A percentile compares a stretch with the other conserved stretches of the same genome.
Conservation (phyloP, 805 yeast genomes). For the Tetrapisispora namnaoensis region DNA sequence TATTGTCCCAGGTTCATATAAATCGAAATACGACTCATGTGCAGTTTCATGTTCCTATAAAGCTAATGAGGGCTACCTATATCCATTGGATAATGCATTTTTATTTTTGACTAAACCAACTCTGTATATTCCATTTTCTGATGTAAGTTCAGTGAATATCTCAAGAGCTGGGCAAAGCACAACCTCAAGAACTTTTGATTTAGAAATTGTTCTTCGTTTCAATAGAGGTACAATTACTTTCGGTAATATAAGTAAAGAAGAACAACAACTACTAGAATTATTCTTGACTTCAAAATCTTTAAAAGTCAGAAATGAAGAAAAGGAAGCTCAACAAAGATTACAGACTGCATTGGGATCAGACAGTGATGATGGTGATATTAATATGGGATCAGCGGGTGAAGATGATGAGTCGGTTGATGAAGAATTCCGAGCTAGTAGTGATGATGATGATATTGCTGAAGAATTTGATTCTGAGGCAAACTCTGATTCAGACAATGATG, state of each 20-base stretch:
- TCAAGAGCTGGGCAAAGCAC: constrained; percentile 81
- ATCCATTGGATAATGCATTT: constrained; percentile 86
- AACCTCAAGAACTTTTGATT: constrained; percentile 83
- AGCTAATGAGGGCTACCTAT: constrained; percentile 90
- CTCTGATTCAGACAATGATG: constrained; percentile 4
- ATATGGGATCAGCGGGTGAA: constrained; percentile 64
- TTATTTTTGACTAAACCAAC: constrained; percentile 92
- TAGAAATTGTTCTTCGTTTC: constrained; percentile 63
- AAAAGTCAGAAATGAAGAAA: constrained; percentile 79
- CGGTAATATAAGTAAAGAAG: constrained; percentile 84
- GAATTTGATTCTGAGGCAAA: constrained; percentile 64
- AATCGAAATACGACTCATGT: constrained; percentile 66
- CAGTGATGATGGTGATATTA: constrained; percentile 38
- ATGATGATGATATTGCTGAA: constrained; percentile 66
- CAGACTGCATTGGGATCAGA: constrained; percentile 65
- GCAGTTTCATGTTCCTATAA: constrained; percentile 88
- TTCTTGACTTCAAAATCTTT: constrained; percentile 71
- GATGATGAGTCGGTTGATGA: constrained; percentile 78
- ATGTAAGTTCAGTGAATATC: constrained; percentile 65
- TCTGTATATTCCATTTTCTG: constrained; percentile 78
- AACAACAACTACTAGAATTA: constrained; percentile 68
- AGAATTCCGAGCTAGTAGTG: constrained; percentile 53
- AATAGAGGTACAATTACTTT: constrained; percentile 67
- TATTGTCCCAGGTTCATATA: constrained; percentile 74
- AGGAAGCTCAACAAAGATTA: constrained; percentile 72